Percentiles rank a stretch among this genome's conserved stretches.
Conservation (phyloP, 1,284 basidiomycete genomes). For the Crepidotus sp. region DNA sequence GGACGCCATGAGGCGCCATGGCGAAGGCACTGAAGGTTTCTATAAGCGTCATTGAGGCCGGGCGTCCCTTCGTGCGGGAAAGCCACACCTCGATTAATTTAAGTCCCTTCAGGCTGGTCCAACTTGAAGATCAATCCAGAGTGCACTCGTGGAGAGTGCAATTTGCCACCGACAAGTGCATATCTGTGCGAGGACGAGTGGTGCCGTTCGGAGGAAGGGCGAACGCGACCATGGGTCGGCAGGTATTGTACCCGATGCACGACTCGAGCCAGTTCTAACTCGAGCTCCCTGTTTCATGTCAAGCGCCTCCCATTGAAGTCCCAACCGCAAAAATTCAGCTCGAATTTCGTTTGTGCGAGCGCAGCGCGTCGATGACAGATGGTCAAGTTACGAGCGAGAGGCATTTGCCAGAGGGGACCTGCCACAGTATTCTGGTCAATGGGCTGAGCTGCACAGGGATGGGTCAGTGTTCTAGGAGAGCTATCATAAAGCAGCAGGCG, state of each 20-base stretch:
- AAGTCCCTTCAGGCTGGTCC: neutral
- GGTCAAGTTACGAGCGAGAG: too few species aligned
- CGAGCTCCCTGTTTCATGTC: neutral
- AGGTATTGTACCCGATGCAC: neutral
- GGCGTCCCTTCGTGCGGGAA: neutral
- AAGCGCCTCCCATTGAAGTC: neutral
- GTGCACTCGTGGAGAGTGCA: neutral
- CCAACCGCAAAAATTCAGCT: neutral
- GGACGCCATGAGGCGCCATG: too few species aligned
- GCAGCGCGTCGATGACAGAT: neutral
- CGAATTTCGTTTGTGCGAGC: neutral
- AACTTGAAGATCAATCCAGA: slow-evolving; percentile 6
- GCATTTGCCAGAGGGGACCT: too few species aligned
- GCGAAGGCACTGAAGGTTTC: neutral
- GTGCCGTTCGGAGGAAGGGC: neutral
- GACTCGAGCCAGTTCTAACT: neutral
- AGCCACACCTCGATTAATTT: slow-evolving; percentile 1
- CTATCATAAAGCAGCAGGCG: too few species aligned
- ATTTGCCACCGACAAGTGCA: neutral
- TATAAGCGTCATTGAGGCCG: slow-evolving; percentile 1
- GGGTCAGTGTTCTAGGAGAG: too few species aligned
- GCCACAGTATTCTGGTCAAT: too few species aligned
- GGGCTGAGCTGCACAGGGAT: too few species aligned
- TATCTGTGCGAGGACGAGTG: neutral
- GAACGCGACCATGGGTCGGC: neutral